phyloP scores from a whole-genome alignment of 352 stramenopile species.

The Pythium coloratum region DNA sequence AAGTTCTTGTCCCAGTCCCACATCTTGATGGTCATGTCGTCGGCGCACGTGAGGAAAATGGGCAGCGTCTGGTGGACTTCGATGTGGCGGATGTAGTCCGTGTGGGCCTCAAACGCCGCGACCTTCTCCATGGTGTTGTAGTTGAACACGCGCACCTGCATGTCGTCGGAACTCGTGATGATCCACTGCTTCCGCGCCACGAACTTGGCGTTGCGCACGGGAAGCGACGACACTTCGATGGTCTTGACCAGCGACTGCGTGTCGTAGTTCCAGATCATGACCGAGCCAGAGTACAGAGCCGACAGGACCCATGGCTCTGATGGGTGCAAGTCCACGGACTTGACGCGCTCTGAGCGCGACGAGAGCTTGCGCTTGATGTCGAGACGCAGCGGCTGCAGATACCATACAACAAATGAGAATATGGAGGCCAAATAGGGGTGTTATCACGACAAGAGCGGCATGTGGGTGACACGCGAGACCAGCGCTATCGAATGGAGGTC shows the following conservation, averaged over 20 bases:
- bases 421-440: not conserved
- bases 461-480: not conserved
- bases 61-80: conserved; percentile 97
- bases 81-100: conserved; percentile 98
- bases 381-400: conserved; percentile 63
- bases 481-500: conserved; percentile 8
- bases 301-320: conserved; percentile 97
- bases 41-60: conserved; percentile 94
- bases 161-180: conserved; percentile 94
- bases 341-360: conserved; percentile 96
- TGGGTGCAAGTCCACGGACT: conserved; percentile 98
- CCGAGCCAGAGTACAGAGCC: conserved; percentile 96
- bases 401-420: not conserved
- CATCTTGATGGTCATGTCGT: conserved; percentile 99
- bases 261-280: conserved; percentile 99
- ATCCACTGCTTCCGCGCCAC: conserved; percentile 98
- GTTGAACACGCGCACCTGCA: conserved; percentile 98
- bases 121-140: conserved; percentile 99
- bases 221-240: conserved; percentile 96
- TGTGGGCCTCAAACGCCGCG: conserved; percentile 95
- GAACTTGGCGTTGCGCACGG: conserved; percentile 94
- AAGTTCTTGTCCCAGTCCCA: conserved; percentile 97
- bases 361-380: conserved; percentile 94
- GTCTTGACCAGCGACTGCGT: conserved; percentile 94
- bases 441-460: not conserved